Evolutionary conservation across 495 filamentous ascomycete species (phyloP).

Genomic region (Penicillium salamii): DNA sequence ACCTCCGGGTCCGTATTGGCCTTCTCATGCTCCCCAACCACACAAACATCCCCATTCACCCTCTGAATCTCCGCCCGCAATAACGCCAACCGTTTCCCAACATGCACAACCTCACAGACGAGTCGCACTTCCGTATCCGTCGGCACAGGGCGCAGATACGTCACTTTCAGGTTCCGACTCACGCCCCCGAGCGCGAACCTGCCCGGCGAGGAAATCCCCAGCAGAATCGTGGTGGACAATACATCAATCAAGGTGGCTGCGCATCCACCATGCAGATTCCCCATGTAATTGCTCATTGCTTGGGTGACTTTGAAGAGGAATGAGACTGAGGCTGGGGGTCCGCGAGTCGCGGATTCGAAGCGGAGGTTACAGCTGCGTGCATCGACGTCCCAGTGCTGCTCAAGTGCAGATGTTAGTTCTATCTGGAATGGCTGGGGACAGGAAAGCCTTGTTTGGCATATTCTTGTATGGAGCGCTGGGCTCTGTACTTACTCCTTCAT

Average conservation of each 20-base stretch:
- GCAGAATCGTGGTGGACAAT: constrained; percentile 58
- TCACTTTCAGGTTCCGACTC: constrained; percentile 62
- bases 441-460: no score
- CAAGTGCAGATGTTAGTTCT: not conserved
- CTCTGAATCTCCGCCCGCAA: constrained; percentile 40
- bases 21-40: constrained; percentile 69
- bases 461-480: not conserved
- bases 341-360: constrained; percentile 39
- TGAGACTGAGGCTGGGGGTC: constrained; percentile 31
- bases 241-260: constrained; percentile 65
- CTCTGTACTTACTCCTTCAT: constrained; percentile 18
- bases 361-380: constrained; percentile 30
- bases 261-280: constrained; percentile 69
- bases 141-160: constrained; percentile 63
- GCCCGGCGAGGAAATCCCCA: constrained; percentile 55
- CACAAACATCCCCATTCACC: constrained; percentile 50
- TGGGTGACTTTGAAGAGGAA: constrained; percentile 51
- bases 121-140: constrained; percentile 49
- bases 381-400: constrained; percentile 38
- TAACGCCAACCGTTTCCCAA: constrained; percentile 55
- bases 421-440: no score
- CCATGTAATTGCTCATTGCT: constrained; percentile 54
- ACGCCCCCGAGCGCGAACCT: constrained; percentile 64
- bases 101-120: constrained; percentile 60
- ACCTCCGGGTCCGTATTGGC: constrained; percentile 56